These are phyloP conservation scores for Diaporthe amygdali DNA, from an alignment of 2,329 filamentous ascomycete species.

Conservation along the genomic window DNA sequence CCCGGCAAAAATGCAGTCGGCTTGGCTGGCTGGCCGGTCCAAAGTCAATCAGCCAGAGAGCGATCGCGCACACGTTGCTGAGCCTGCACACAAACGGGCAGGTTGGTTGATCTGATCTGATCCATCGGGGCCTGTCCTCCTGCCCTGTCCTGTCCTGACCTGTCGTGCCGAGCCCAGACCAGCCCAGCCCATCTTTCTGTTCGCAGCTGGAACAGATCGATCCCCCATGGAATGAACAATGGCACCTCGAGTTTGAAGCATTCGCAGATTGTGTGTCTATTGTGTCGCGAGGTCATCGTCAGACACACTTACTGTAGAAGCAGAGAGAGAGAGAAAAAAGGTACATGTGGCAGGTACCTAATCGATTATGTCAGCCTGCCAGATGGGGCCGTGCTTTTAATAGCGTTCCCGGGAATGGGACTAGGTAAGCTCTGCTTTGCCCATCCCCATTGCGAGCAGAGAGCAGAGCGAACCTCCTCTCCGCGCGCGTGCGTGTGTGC, in stretches of 20 bases:
- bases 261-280: background rate
- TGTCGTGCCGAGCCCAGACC: background rate
- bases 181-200: conserved; percentile 6
- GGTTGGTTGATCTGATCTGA: no score
- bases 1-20: background rate
- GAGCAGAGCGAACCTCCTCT: conserved; percentile 15
- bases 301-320: no score
- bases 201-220: conserved; percentile 10
- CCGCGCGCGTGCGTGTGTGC: conserved; percentile 5
- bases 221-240: conserved; percentile 10
- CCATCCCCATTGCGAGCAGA: conserved; percentile 7
- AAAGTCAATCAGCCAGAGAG: background rate
- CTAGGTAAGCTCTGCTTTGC: conserved; percentile 1
- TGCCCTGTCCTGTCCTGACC: background rate
- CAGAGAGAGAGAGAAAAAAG: background rate
- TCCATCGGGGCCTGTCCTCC: background rate
- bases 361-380: conserved; percentile 17
- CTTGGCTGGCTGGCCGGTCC: background rate
- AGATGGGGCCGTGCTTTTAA: conserved; percentile 17
- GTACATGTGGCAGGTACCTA: background rate
- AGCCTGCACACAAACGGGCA: background rate
- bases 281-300: no score
- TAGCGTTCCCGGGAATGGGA: conserved; percentile 3
- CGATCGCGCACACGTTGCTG: background rate
- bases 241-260: background rate